Evolutionary conservation across 164 flowering plant genomes (phyloP), one percentile per base, ranked within the genome.

Genomic region (Piper longum): DNA sequence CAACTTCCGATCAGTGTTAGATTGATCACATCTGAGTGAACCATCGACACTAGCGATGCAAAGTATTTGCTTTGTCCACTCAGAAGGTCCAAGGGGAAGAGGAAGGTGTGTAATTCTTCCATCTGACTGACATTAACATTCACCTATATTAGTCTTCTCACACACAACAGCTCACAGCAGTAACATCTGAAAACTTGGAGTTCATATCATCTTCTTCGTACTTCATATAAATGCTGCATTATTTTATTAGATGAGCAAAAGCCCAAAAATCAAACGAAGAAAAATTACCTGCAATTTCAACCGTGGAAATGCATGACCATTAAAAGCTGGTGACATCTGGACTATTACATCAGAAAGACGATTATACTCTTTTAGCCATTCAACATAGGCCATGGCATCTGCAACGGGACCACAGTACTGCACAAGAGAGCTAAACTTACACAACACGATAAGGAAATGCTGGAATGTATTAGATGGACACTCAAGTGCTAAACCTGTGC

Each of bases 351-450:
- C 86, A 57, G 85, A 79, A 76, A 89, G 86, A 58, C 86, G 87
- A 4, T 51, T 54, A 63, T 89, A 96, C 69, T 83, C 83, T 71
- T 69, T 85, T 48, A 93, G 63, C 98, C 98, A 89, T 58, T 82
- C 71, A 64, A 82, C 79, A 76, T 93, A 93, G 36, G 80, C 79
- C 43, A 82, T 65, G 57, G 96, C 90, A 77, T 93, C 89, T 62
- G 64, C 71, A 5, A 78, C 80, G 60, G 92, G 96, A 41, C 97
- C 98, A 72, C 98, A 89, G 79, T 77, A 89, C 96, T 91, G 91
- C 81, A 81, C 48, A 67, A 68, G 43, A 60, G 51, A 54, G 48
- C 7, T 55, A 63, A 16, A 42, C 41, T 45, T 62, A 44, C 54
- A 61, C 48, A 59, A 39, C n/a, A 51, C 44, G 13, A 43, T 59